Conservation (phyloP, 2,329 filamentous ascomycete genomes). For the Ophiobolus disseminans region DNA sequence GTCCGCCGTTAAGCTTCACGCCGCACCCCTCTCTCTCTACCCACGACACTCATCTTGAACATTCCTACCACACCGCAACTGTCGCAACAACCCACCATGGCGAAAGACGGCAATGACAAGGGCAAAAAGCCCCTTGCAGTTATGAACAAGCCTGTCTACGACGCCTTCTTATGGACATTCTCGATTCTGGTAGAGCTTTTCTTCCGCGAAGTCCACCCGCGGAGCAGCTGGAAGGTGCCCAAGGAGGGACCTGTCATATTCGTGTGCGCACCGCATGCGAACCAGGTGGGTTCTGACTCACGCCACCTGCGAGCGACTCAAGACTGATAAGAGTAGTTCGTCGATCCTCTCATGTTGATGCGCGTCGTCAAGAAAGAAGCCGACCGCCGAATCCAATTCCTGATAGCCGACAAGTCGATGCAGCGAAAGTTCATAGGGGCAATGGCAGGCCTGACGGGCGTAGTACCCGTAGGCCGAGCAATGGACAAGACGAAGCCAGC, state of each 20-base stretch:
- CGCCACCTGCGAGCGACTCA: background rate
- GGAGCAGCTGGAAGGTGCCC: constrained; percentile 94
- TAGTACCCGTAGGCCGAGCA: constrained; percentile 90
- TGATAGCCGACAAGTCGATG: constrained; percentile 96
- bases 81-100: constrained; percentile 16
- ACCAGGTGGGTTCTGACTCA: constrained; percentile 52
- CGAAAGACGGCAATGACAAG: constrained; percentile 22
- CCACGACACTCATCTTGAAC: constrained; percentile 5
- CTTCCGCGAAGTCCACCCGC: constrained; percentile 95
- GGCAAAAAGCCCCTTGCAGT: constrained; percentile 50
- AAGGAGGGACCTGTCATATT: constrained; percentile 88
- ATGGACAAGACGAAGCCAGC: constrained; percentile 86
- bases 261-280: constrained; percentile 95
- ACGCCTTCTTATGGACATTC: constrained; percentile 77
- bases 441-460: constrained; percentile 82
- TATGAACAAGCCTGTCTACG: constrained; percentile 78
- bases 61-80: constrained; percentile 13
- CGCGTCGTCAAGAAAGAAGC: constrained; percentile 86
- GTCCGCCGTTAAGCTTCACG: constrained; percentile 12
- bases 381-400: constrained; percentile 84
- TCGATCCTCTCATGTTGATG: constrained; percentile 93
- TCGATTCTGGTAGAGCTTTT: constrained; percentile 91
- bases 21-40: constrained; percentile 24
- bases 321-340: constrained; percentile 67
- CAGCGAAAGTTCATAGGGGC: constrained; percentile 87